These are phyloP conservation scores for Saururus chinensis DNA, from an alignment of 164 flowering plant genomes.

Conservation along the genomic window DNA sequence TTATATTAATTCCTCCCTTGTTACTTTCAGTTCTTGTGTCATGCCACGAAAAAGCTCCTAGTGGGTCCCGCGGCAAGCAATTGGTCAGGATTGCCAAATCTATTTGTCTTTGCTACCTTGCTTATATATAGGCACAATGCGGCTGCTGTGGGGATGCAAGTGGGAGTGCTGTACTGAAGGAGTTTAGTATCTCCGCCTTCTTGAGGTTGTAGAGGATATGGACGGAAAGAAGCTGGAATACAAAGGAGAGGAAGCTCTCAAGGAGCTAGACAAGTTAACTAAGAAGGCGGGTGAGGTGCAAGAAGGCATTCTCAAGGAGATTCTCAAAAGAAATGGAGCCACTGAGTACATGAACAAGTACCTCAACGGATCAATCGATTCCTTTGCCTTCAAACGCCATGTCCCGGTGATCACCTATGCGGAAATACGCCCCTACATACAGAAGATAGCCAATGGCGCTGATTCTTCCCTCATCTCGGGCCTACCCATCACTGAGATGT, in stretches of 20 bases:
- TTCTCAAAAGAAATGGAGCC: constrained; percentile 33
- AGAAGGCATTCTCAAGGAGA: constrained; percentile 39
- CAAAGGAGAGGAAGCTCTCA: constrained; percentile 58
- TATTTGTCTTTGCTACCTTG: neutral
- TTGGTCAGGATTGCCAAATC: neutral
- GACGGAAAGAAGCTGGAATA: constrained; percentile 65
- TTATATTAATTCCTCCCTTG: no score
- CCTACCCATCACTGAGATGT: constrained; percentile 63
- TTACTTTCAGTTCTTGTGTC: neutral
- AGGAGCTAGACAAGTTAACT: constrained; percentile 50
- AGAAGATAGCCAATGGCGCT: constrained; percentile 64
- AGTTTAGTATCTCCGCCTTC: neutral
- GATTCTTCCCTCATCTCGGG: constrained; percentile 47
- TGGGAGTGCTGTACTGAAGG: neutral
- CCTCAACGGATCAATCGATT: constrained; percentile 32
- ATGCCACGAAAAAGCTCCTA: neutral
- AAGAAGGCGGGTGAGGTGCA: constrained; percentile 46
- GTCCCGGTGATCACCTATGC: constrained; percentile 59
- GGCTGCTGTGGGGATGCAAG: neutral
- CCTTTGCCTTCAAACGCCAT: constrained; percentile 26
- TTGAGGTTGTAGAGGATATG: constrained; percentile 16
- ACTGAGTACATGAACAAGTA: constrained; percentile 60
- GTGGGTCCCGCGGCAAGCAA: neutral
- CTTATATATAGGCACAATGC: neutral
- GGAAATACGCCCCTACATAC: constrained; percentile 49